Evolutionary conservation across 2,329 filamentous ascomycete species (phyloP).

Genomic region (Macrophomina pseudophaseolina): DNA sequence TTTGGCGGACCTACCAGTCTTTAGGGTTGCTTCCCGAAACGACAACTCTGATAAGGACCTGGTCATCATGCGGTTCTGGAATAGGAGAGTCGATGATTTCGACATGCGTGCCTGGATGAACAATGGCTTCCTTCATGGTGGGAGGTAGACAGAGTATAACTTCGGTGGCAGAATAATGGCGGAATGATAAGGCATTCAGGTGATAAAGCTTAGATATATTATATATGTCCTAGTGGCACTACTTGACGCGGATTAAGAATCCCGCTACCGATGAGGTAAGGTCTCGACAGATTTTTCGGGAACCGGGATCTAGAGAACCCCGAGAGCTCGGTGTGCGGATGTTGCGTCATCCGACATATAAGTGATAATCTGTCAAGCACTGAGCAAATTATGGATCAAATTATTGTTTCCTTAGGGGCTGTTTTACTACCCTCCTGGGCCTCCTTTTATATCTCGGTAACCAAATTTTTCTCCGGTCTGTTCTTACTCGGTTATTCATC

Average conservation of each 20-base stretch:
- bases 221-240: background rate
- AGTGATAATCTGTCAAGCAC: too few species aligned
- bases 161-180: background rate
- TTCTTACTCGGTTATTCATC: too few species aligned
- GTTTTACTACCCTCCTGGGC: too few species aligned
- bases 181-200: background rate
- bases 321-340: background rate
- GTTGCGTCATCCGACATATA: slow-evolving; percentile 8
- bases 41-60: slow-evolving; percentile 31
- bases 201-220: background rate
- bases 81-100: slow-evolving; percentile 44
- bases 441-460: too few species aligned
- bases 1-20: slow-evolving; percentile 28
- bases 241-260: slow-evolving; percentile 5
- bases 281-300: background rate
- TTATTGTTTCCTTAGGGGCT: too few species aligned
- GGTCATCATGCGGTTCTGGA: slow-evolving; percentile 39
- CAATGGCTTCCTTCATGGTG: slow-evolving; percentile 38
- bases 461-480: too few species aligned
- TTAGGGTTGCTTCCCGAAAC: slow-evolving; percentile 31
- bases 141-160: background rate
- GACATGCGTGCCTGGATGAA: slow-evolving; percentile 35
- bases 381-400: too few species aligned
- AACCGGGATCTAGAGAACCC: too few species aligned
- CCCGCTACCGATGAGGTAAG: background rate